phyloP scores from a whole-genome alignment of 371 early-diverging fungal species.

The Lichtheimia ramosa region DNA sequence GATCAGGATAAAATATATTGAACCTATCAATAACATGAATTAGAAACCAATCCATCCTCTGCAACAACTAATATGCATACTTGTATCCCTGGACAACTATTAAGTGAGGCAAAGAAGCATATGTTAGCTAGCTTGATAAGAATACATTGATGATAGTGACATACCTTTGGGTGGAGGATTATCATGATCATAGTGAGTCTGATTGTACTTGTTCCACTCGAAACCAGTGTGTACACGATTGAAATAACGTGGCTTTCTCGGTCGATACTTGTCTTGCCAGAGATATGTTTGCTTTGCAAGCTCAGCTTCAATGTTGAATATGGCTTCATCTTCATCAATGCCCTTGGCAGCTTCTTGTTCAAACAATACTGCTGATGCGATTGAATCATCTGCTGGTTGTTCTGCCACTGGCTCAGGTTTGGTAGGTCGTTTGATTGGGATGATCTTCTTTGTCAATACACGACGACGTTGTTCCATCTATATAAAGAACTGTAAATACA shows the following conservation, averaged over 20 bases:
- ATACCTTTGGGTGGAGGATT: conserved; percentile 92
- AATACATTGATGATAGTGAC: neutral
- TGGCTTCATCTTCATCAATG: conserved; percentile 78
- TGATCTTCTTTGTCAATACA: conserved; percentile 58
- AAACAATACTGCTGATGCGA: conserved; percentile 51
- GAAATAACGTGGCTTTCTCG: conserved; percentile 92
- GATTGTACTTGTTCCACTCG: conserved; percentile 99
- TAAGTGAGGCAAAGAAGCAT: neutral
- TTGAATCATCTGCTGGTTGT: conserved; percentile 31
- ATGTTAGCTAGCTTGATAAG: too few relatives aligned
- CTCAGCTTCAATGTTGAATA: conserved; percentile 79
- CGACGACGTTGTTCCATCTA: conserved; percentile 61
- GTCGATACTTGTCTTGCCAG: conserved; percentile 93
- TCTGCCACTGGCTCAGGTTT: conserved; percentile 22
- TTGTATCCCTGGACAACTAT: conserved; percentile 94
- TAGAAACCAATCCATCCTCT: neutral
- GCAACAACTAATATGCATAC: conserved; percentile 20
- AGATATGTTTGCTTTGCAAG: conserved; percentile 66
- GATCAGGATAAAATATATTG: conserved; percentile 96
- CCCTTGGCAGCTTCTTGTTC: conserved; percentile 77
- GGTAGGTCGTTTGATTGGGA: conserved; percentile 41
- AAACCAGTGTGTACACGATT: conserved; percentile 95
- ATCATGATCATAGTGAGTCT: conserved; percentile 94
- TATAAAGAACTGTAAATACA: neutral
- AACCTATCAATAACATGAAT: conserved; percentile 27